Base-by-base conservation (phyloP, 2,329 filamentous ascomycete genomes). In the Ascochyta lentis region DNA sequence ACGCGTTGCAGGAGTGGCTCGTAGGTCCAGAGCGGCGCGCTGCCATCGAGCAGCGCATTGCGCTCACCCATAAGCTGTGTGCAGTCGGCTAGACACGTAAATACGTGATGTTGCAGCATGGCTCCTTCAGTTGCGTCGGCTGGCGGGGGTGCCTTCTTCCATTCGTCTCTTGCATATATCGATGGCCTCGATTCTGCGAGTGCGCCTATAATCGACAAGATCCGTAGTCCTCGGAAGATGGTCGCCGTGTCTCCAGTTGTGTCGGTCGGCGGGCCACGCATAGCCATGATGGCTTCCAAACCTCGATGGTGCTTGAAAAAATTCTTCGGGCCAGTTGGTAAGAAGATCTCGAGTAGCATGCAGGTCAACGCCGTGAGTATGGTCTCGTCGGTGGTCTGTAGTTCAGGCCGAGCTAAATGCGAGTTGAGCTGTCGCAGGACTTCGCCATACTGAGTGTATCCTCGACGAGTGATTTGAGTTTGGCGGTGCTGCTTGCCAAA, bases 221-320 rank as follows among this genome's bases (percentile, higher is more conserved):
- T 53, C 1, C 67, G 64, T 0, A 71, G 40, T 8, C 61, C 63
- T 6, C 61, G 56, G 23, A 70, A 61, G 2, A 72, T 62, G 0
- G 47, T 54, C 4, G 60, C 54, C 5, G 59, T 64, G 3, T 54
- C 40, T 5, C 45, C 54, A 1, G 45, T 48, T 10, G 50, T 37
- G 10, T 59, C 43, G 7, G 35, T 55, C 1, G 67, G 67, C 0
- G 67, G 65, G 1, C 69, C 68, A 46, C 68, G 52, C 35, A 67
- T 27, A 22, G 56, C 53, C 38, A 69, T 59, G 12, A 72, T 66
- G 3, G 63, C 61, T 38, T 72, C 69, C n/a, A 72, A 54, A 9
- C 69, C 69, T 26, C 60, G 56, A 19, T 67, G 57, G 42, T 72
- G 69, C 42, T 67, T 68, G 29, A 70, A 54, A 31, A 70, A 71